Base-by-base conservation (phyloP, 345 rosid genomes). In the Eucalyptus camaldulensis region DNA sequence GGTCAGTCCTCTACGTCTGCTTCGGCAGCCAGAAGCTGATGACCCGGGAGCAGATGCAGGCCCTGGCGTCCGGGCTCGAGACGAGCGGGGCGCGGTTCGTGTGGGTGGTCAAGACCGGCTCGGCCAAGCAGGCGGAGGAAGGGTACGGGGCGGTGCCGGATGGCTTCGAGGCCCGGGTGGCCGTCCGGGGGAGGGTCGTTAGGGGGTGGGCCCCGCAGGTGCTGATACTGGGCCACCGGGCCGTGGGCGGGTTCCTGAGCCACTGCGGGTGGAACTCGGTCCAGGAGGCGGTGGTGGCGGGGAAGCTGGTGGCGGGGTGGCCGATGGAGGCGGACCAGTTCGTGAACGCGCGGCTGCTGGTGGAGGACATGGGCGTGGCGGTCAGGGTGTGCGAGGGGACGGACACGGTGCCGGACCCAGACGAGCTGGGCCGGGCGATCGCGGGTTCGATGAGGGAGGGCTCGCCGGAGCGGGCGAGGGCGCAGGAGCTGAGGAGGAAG, bases 211-310 rank as follows among this genome's bases (percentile, higher is more conserved):
- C 91, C 1, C 96, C 95, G 13, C 98, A 96, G 89, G 92, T 87
- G 58, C 88, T 2, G 51, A 80, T 96, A 44, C 91, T 96, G 90
- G 76, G 62, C 58, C 99, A 96, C 91, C 85, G 86, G 14, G 96
- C 96, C 0, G 95, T 95, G 6, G 94, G 96, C 31, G 93, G 93
- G 87, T 96, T 95, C 65, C 87, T 96, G 92, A 95, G 93, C 88
- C 97, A 96, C 16, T 95, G 96, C 53, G 96, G 98, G 13, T 95
- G 98, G 97, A 95, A 96, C 93, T 96, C 97, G 40, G 89, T 93
- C 88, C 91, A 93, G 29, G 98, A 96, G 91, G 95, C 91, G 37
- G 49, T 96, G 47, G 93, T 88, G 88, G 91, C 92, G 9, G 96
- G 97, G 10, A 93, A 89, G 29, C 49, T 91, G 89, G 65, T 94